phyloP scores from a whole-genome alignment of 2,329 filamentous ascomycete genomes.

The Cladosporium sp. region DNA sequence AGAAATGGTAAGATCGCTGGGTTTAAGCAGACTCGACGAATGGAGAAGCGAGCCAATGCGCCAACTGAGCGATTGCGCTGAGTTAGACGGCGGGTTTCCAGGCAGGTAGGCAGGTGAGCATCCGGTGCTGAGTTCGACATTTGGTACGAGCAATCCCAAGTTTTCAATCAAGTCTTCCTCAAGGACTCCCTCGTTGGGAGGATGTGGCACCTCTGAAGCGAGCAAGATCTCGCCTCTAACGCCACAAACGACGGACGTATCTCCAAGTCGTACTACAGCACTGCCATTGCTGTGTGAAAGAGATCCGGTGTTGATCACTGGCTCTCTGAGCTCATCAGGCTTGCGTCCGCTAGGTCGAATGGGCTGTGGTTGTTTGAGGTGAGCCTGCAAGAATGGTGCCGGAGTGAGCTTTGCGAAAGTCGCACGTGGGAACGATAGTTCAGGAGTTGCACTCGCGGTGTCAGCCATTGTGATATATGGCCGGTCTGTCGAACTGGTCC shows the following conservation, averaged over 20 bases:
- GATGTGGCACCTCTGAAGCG: slow-evolving; percentile 68
- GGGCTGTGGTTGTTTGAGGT: slow-evolving; percentile 65
- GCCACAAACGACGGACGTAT: slow-evolving; percentile 93
- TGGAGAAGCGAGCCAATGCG: slow-evolving; percentile 74
- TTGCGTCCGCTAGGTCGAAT: slow-evolving; percentile 77
- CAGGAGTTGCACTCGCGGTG: slow-evolving; percentile 16
- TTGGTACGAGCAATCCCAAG: slow-evolving; percentile 78
- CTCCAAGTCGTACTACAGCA: slow-evolving; percentile 79
- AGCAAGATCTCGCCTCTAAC: slow-evolving; percentile 81
- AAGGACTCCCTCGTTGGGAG: slow-evolving; percentile 31
- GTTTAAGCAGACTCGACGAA: slow-evolving; percentile 61
- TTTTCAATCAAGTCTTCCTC: slow-evolving; percentile 36
- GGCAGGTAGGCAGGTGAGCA: slow-evolving; percentile 83
- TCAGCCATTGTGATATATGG: slow-evolving; percentile 17
- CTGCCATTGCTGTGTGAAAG: slow-evolving; percentile 88
- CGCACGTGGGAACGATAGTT: slow-evolving; percentile 54
- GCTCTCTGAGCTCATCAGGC: slow-evolving; percentile 63
- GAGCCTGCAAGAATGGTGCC: slow-evolving; percentile 82
- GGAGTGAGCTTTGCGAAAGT: slow-evolving; percentile 89
- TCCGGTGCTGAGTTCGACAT: slow-evolving; percentile 87
- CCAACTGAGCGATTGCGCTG: slow-evolving; percentile 82
- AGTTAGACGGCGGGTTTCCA: slow-evolving; percentile 71
- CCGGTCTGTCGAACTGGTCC: background rate
- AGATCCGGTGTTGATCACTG: slow-evolving; percentile 77
- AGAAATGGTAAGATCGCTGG: slow-evolving; percentile 66